Conservation (phyloP, 345 rosid genomes). For the Camelina sativa region DNA sequence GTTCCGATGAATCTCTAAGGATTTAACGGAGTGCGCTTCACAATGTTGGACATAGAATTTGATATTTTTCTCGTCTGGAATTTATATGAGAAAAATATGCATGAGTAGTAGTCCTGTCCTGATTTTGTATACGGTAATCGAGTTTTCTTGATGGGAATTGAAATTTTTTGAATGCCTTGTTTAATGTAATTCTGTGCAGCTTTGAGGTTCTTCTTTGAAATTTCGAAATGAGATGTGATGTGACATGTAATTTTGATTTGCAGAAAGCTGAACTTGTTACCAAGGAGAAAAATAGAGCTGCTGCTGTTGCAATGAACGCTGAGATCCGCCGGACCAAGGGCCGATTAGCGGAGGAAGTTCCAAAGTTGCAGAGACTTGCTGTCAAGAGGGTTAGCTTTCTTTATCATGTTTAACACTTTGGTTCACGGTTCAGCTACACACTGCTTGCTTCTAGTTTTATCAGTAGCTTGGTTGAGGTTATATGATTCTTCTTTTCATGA, state of each 20-base stretch:
- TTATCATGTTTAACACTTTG: slow-evolving; percentile 23
- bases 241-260: slow-evolving; percentile 16
- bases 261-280: slow-evolving; percentile 91
- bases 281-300: slow-evolving; percentile 80
- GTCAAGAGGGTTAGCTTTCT: slow-evolving; percentile 66
- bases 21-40: not conserved
- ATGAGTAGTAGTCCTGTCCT: too few relatives aligned
- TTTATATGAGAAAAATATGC: not conserved
- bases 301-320: slow-evolving; percentile 92
- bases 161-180: not conserved
- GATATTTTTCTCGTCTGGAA: not conserved
- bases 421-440: slow-evolving; percentile 6
- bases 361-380: slow-evolving; percentile 92
- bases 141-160: slow-evolving; percentile 5
- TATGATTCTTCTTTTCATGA: slow-evolving; percentile 1
- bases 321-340: slow-evolving; percentile 97
- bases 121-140: not conserved
- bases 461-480: slow-evolving; percentile 16
- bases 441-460: slow-evolving; percentile 12
- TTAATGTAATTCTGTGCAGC: not conserved
- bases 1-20: slow-evolving; percentile 10
- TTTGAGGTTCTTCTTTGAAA: not conserved
- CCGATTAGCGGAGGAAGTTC: slow-evolving; percentile 84
- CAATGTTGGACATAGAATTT: slow-evolving; percentile 16
- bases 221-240: not conserved